Evolutionary conservation across 1,139 yeast species (phyloP), one percentile per base, ranked within the genome.

Genomic region (Pichia sp.): DNA sequence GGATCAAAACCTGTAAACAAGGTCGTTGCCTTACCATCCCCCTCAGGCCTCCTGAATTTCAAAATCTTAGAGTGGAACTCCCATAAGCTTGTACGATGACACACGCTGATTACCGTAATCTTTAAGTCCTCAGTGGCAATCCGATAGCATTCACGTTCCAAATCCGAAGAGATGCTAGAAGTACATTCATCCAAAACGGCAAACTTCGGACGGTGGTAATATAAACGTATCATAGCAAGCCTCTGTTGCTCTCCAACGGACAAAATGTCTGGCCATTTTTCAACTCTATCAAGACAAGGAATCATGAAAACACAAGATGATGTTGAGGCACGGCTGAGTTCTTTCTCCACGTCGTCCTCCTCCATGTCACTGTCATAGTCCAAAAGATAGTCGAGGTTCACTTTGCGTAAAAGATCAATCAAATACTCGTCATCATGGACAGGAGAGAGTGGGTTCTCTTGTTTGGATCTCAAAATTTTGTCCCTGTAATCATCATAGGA

Each of bases 121-220:
- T 90, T 90, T 58, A 88, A 74, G 28, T 76, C 74, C 64, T 86
- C 88, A 6, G 61, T 68, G 0, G 97, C 96, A 65, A 87, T 88
- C 49, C 82, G 71, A 66, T 91, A 91, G 89, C 93, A 89, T 61
- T 84, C 83, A 56, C 86, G 89, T 67, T 91, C 98, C 82, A 90
- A 85, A 57, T 86, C 89, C 21, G 95, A 87, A 0, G 96, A 84
- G 1, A 90, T 96, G 1, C 96, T 93, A 6, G 96, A 88, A 0
- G 98, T 91, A 69, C 97, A 91, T 70, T 91, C 97, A 70, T 91
- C 98, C 59, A 91, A 74, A 28, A 91, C 96, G 0, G 97, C 97
- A 74, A 89, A 91, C 69, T 83, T 85, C 2, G 98, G 98, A 63
- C 78, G 79, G 67, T 91, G 97, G 65, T 90, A 91, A 65, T 87